phyloP scores from a whole-genome alignment of 208 protist genomes.

The Naegleria gruberi region DNA sequence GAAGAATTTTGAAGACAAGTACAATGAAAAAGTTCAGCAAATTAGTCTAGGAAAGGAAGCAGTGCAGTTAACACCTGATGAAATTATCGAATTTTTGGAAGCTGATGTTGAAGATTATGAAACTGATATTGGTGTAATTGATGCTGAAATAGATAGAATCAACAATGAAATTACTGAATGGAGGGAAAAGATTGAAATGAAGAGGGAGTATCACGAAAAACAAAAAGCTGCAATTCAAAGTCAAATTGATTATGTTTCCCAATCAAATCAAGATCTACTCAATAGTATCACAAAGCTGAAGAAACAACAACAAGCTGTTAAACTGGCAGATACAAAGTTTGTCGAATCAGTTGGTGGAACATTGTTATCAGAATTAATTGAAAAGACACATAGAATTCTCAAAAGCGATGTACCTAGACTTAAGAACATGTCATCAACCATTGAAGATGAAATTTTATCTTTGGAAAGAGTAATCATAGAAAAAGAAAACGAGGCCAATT shows the following conservation, averaged over 20 bases:
- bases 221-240: not conserved
- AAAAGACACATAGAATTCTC: too few species aligned
- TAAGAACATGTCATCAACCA: too few species aligned
- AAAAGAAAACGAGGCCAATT: too few species aligned
- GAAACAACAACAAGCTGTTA: not conserved
- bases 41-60: not conserved
- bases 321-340: too few species aligned
- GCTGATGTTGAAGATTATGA: not conserved
- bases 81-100: not conserved
- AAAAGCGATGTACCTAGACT: too few species aligned
- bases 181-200: not conserved
- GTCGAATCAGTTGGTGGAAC: too few species aligned
- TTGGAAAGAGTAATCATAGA: too few species aligned
- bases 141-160: constrained; percentile 1
- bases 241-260: not conserved
- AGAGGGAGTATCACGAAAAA: not conserved
- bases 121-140: not conserved
- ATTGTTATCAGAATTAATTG: too few species aligned
- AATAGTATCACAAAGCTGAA: not conserved
- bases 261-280: not conserved
- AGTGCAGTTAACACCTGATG: not conserved
- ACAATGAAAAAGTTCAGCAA: not conserved
- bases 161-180: not conserved
- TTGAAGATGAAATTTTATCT: too few species aligned
- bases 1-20: not conserved